phyloP scores from a whole-genome alignment of 2,329 filamentous ascomycete genomes.

The Penicillium sp. region DNA sequence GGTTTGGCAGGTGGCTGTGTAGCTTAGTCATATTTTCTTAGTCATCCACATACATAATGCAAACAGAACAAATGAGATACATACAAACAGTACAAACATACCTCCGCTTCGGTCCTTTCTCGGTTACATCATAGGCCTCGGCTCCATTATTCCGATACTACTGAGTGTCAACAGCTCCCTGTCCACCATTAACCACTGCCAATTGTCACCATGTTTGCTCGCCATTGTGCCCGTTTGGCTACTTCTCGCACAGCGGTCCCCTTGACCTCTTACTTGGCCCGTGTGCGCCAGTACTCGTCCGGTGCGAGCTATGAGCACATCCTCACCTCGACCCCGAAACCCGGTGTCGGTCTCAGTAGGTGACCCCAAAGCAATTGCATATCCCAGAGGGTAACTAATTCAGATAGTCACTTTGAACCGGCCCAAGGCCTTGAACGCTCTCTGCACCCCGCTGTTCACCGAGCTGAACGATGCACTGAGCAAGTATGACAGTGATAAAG shows the following conservation, averaged over 20 bases:
- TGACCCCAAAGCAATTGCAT: conserved; percentile 1
- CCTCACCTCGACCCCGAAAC: conserved; percentile 72
- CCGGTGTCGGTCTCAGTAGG: conserved; percentile 84
- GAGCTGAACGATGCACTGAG: conserved; percentile 79
- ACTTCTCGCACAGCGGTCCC: conserved; percentile 49
- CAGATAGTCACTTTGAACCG: conserved; percentile 78
- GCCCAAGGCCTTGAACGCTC: conserved; percentile 90
- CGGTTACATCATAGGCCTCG: conserved; percentile 17
- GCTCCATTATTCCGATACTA: conserved; percentile 1
- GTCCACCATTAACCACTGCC: neutral
- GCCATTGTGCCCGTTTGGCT: conserved; percentile 56
- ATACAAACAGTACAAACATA: too few relatives aligned
- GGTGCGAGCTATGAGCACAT: conserved; percentile 68
- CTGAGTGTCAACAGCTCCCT: neutral
- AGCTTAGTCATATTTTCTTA: neutral
- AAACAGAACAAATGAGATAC: too few relatives aligned
- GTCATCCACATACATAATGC: neutral
- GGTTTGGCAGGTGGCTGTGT: conserved; percentile 1
- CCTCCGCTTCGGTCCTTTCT: conserved; percentile 19
- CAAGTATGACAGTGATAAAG: conserved; percentile 63
- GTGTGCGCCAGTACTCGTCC: conserved; percentile 41
- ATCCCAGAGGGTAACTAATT: neutral
- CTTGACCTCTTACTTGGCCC: conserved; percentile 34
- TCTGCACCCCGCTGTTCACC: conserved; percentile 81
- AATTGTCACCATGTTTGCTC: conserved; percentile 33